These are phyloP conservation scores for Russula emetica DNA, from an alignment of 768 basidiomycete genomes.

Conservation along the genomic window DNA sequence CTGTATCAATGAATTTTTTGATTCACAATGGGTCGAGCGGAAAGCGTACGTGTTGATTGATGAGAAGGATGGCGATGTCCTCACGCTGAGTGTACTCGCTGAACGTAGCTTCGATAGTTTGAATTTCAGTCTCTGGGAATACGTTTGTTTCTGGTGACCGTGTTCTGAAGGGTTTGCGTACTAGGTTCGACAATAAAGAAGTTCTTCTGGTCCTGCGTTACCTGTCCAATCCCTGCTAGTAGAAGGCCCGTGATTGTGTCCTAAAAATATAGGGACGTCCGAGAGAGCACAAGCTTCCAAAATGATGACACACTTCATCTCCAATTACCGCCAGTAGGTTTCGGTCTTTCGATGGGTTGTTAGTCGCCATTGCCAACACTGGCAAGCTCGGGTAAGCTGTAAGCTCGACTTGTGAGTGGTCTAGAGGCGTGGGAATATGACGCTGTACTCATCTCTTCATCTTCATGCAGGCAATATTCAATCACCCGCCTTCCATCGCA, in stretches of 20 bases:
- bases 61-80: slow-evolving; percentile 93
- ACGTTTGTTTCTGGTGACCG: background rate
- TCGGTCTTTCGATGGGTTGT: slow-evolving; percentile 67
- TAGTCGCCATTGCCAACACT: slow-evolving; percentile 42
- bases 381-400: background rate
- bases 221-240: slow-evolving; percentile 90
- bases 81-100: slow-evolving; percentile 91
- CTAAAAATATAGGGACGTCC: slow-evolving; percentile 41
- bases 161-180: slow-evolving; percentile 33
- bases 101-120: slow-evolving; percentile 87
- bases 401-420: background rate
- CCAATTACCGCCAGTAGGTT: slow-evolving; percentile 93
- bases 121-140: slow-evolving; percentile 77
- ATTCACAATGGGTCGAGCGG: slow-evolving; percentile 3
- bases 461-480: slow-evolving; percentile 45
- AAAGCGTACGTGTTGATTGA: slow-evolving; percentile 90
- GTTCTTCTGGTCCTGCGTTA: slow-evolving; percentile 92
- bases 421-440: slow-evolving; percentile 13
- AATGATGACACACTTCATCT: slow-evolving; percentile 67
- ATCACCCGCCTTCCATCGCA: slow-evolving; percentile 69
- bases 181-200: slow-evolving; percentile 94
- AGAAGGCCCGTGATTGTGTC: slow-evolving; percentile 96
- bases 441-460: background rate
- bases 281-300: background rate
- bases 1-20: slow-evolving; percentile 41